A percentile compares a stretch with the other conserved stretches of the same genome.
Conservation (phyloP, 192 early-diverging fungal species). For the Helicostylum pulchrum region DNA sequence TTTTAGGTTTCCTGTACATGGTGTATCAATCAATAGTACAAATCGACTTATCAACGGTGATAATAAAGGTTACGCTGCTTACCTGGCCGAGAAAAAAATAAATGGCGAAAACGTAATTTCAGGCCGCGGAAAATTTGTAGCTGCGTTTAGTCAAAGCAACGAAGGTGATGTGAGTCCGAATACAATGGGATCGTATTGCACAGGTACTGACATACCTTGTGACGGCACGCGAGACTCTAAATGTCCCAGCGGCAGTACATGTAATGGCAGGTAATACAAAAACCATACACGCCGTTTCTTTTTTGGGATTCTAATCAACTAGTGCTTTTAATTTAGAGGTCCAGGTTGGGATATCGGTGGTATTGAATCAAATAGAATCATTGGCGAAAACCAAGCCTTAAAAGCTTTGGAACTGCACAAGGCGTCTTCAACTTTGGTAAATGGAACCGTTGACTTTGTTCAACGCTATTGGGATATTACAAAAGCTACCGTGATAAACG, state of each 20-base stretch:
- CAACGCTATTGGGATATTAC: constrained; percentile 29
- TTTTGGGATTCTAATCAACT: not conserved
- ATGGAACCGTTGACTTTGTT: constrained; percentile 23
- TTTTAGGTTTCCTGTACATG: constrained; percentile 33
- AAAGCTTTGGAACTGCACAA: constrained; percentile 27
- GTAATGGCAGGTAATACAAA: constrained; percentile 23
- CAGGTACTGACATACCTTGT: constrained; percentile 32
- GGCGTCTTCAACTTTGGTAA: not conserved
- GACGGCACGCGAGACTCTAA: constrained; percentile 14
- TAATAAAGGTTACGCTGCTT: constrained; percentile 37
- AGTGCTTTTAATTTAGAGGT: constrained; percentile 13
- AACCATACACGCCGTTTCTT: not conserved
- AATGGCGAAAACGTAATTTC: constrained; percentile 14
- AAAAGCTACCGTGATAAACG: not conserved
- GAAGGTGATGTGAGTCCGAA: constrained; percentile 33
- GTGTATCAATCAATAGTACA: constrained; percentile 30
- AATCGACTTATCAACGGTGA: constrained; percentile 33
- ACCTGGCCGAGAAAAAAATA: constrained; percentile 21
- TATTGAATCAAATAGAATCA: constrained; percentile 34
- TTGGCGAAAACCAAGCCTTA: constrained; percentile 30
- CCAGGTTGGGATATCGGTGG: constrained; percentile 25
- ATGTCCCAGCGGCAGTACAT: constrained; percentile 13
- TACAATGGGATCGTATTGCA: constrained; percentile 34
- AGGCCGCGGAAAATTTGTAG: constrained; percentile 24
- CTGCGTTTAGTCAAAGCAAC: constrained; percentile 34